Evolutionary conservation across 805 yeast species (phyloP), one percentile per base, ranked within the genome.

Genomic region (Lachancea kluyveri): DNA sequence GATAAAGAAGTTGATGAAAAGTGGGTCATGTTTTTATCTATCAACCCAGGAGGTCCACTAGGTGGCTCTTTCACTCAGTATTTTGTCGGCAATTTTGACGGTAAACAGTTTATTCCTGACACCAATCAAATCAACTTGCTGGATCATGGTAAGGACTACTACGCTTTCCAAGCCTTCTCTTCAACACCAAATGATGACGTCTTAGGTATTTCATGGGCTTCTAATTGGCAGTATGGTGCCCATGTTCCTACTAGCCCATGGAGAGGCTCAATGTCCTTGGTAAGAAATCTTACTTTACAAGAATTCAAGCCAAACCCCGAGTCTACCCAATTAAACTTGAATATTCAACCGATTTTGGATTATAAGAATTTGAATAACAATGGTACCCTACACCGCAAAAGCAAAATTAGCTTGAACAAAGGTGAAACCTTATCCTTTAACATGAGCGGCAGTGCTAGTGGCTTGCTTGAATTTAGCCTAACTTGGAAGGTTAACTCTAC

Each of bases 181-280:
- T 50, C 50, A 24, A 38, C 53, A n/a, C 53, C 52, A 10, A 36
- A 42, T 12, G 41, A 42, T 12, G 57, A 50, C 12, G 52, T 48
- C 3, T 18, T 59, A n/a, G 64, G 64, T 16, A 37, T 63, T 25
- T 67, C 64, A 4, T 64, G 69, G 69, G 64, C 66, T 22, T 58
- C 65, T 24, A 62, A 62, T 42, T 64, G 69, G 69, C 64, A 62
- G 41, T 64, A 64, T 36, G 50, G 52, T 17, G 49, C 47, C 14
- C 41, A 40, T 12, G 62, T 54, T 11, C 68, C 69, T n/a, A 59
- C 64, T 9, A 39, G 34, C 5, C 43, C 49, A 6, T 63, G 62
- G 61, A 52, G 63, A 31, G 44, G 59, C 12, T 52, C 64, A 2
- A 57, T 61, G 64, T 46, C 65, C 1, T 34, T 57, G 12, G 53